These are phyloP conservation scores for Angophora floribunda DNA, from an alignment of 345 rosid genomes.

Conservation along the genomic window DNA sequence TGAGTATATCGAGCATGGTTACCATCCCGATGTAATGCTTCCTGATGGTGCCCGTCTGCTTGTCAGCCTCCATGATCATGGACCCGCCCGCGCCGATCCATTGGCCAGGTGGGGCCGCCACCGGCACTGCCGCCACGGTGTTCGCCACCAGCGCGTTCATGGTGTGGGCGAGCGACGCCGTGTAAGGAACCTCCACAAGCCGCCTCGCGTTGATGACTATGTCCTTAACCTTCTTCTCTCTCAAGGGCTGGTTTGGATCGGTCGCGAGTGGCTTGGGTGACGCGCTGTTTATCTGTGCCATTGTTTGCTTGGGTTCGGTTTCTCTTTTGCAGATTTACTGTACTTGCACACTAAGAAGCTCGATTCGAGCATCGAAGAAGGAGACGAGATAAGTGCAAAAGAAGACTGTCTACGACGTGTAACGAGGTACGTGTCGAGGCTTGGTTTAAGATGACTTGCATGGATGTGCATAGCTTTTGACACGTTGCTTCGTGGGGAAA, in stretches of 20 bases:
- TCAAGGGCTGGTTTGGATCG: neutral
- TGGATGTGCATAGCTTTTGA: neutral
- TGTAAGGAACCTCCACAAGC: conserved; percentile 75
- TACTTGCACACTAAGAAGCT: neutral
- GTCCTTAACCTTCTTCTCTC: conserved; percentile 37
- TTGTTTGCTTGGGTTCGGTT: neutral
- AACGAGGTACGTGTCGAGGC: neutral
- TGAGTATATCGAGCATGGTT: conserved; percentile 74
- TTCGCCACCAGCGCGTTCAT: conserved; percentile 71
- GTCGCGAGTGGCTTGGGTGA: neutral
- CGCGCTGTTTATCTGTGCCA: neutral
- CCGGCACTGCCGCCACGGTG: conserved; percentile 60
- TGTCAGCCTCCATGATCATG: conserved; percentile 84
- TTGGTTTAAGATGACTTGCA: neutral
- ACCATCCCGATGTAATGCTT: conserved; percentile 90
- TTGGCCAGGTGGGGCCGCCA: conserved; percentile 85
- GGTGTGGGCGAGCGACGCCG: conserved; percentile 58
- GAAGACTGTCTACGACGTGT: neutral
- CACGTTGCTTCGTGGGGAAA: neutral
- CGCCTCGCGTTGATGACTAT: conserved; percentile 19
- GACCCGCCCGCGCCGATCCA: conserved; percentile 97
- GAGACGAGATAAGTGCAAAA: neutral
- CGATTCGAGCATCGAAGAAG: neutral
- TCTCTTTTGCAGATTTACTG: neutral
- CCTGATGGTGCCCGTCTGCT: conserved; percentile 65